Base-by-base conservation (phyloP, 2,329 filamentous ascomycete genomes). In the Cercospora brassicicola region DNA sequence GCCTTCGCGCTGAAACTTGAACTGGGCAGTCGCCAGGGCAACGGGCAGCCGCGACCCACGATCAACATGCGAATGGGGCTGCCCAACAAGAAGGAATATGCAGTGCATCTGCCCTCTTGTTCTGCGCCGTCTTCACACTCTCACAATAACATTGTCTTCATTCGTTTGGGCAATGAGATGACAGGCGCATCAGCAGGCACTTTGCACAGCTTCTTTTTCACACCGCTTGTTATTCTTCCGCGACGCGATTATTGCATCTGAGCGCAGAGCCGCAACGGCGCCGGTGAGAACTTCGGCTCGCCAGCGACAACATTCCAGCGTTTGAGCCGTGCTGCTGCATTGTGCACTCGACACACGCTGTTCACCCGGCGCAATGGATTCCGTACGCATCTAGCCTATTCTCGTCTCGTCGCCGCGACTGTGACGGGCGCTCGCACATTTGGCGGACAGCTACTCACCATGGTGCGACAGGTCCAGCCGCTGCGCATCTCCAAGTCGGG, bases 401-500 rank as follows among this genome's bases (percentile, higher is more conserved):
- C 48, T 57, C 30, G 26, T 51, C 53, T 31, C 18, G 60, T 56
- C 60, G 42, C 60, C 26, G 60, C 60, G 42, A 28, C 26, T 10
- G 26, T 28, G 28, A 23, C 53, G 53, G 20, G 13, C 62, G 48
- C 62, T 30, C 42, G 61, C 45, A 11, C 26, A 6, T 23, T 42
- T 56, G 31, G 26, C 6, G 56, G 23, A 51, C 48, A 61, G 42
- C 26, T 61, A 56, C 69, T 69, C 65, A 73, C 68, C 36, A 73
- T 73, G 71, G 71, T 73, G 55, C 71, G 71, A 72, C 72, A 78
- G 92, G 88, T 92, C 75, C 89, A 91, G 80, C 91, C 91, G 76
- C 82, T 94, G 82, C 90, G 91, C 82, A 92, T 94, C 76, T 90
- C 89, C 81, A 94, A 93, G 82, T 86, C 81, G 76, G 67, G 59